These are phyloP conservation scores for Penicillium sp. DNA, from an alignment of 2,329 filamentous ascomycete species.

Conservation along the genomic window DNA sequence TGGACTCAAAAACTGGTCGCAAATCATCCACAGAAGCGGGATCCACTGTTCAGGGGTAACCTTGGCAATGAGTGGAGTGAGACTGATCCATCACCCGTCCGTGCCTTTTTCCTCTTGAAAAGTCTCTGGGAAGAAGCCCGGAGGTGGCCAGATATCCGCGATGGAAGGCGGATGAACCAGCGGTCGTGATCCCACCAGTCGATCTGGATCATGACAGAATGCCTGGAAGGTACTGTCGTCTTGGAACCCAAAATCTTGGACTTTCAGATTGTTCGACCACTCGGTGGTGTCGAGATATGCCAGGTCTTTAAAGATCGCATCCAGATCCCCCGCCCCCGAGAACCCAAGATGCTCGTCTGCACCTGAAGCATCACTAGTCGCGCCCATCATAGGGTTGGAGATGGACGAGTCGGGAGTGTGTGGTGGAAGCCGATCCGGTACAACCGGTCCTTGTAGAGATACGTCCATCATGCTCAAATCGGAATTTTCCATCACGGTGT, in stretches of 20 bases:
- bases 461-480: conserved; percentile 25
- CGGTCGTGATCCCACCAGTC: conserved; percentile 33
- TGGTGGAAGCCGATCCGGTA: conserved; percentile 20
- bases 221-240: conserved; percentile 42
- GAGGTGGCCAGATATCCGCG: conserved; percentile 41
- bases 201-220: conserved; percentile 43
- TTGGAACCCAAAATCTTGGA: conserved; percentile 43
- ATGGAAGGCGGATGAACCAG: conserved; percentile 37
- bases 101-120: conserved; percentile 25
- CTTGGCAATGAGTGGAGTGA: no score
- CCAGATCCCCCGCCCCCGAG: conserved; percentile 29
- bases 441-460: conserved; percentile 13
- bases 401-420: conserved; percentile 32
- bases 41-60: conserved; percentile 1
- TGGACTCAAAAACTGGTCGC: no score
- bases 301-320: conserved; percentile 44
- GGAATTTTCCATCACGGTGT: conserved; percentile 26
- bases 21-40: no score
- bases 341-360: conserved; percentile 1
- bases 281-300: conserved; percentile 44
- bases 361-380: conserved; percentile 10
- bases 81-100: no score
- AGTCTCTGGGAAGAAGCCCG: conserved; percentile 39
- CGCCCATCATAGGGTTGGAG: conserved; percentile 21
- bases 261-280: conserved; percentile 40